Base-by-base conservation (phyloP, 2,329 filamentous ascomycete species). In the Aureobasidium sp. region DNA sequence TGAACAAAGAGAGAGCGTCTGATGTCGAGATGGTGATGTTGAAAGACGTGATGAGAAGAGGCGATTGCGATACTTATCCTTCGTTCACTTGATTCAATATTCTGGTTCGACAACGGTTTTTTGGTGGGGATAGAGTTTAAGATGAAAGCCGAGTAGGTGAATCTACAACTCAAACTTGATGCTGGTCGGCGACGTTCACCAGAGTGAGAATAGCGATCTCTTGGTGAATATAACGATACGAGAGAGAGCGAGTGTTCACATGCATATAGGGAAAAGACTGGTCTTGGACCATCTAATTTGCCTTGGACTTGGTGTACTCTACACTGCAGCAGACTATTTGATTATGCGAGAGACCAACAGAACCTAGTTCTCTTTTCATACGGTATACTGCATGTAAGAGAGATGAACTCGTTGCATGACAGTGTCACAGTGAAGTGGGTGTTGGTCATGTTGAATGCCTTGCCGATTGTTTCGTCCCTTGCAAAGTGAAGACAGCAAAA, bases 371-470 rank as follows among this genome's bases (percentile, higher is more conserved):
- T 7, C 36, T 25, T 41, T 42, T 8, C 8, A 10, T 54, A 37
- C 50, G 50, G 50, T 54, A 54, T 54, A 32, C 50, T 41, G 50
- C 50, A 54, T 54, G 30, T 9, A 42, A 42, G 15, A 29, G 9
- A 30, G 10, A 54, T 42, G 50, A 42, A 25, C 13, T 3, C 42
- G 50, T 41, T 41, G 50, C 37, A 54, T 41, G 36, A 41, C 32
- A 41, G 50, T 54, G 50, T 54, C 50, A 54, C 37, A 42, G 32
- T 6, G 8, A n/a, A 9, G 36, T 53, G n/a, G 50, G 21, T 32
- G 50, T 54, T 54, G 50, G 50, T 54, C 50, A 42, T 54, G 50
- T 42, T n/a, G n/a, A 42, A 41, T 37, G 37, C 50, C 50, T 54
- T 54, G 36, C 50, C 50, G 37, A 54, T 30, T 47, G 44, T 29